Base-by-base conservation (phyloP, 331 rosid species). In the Erythrophleum ivorense region DNA sequence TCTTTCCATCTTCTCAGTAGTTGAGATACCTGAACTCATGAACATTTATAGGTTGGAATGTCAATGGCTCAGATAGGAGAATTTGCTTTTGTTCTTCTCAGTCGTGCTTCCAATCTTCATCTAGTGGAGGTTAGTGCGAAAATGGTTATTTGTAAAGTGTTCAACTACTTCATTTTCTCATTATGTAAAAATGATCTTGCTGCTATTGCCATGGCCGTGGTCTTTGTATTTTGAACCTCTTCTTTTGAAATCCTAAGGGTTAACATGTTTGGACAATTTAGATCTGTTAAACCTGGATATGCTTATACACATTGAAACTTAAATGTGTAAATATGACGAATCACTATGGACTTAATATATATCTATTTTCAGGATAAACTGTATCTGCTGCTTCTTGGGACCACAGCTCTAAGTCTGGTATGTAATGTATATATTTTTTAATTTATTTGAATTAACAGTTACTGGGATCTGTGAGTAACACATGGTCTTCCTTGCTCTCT, bases 81-180 rank as follows among this genome's bases (percentile, higher is more conserved):
- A 86, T 96, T 96, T 86, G 92, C 99, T 75, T 96, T 96, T 81
- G 99, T 96, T 78, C 97, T 96, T 90, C 93, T 96, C 69, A 96
- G 99, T 16, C 99, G 99, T 69, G 99, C 98, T 71, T 96, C 99
- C 38, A 96, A 94, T 90, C 93, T 96, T 90, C 98, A 96, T 89
- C 92, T 96, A 79, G 98, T 96, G 64, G 97, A 96, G 98, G 99
- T 91, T 69, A 82, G 90, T 81, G 78, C 72, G 68, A 54, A 52
- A 66, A 78, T 57, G 66, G 34, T 11, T 78, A 49, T 84, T 38
- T 58, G 24, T 75, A 40, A 53, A 41, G 59, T 46, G 19, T 54
- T 63, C 40, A 19, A 13, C 60, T 31, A 86, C 83, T 76, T 48
- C 0, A 33, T 78, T 70, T 73, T 75, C 62, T 65, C 34, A 53